Evolutionary conservation across 1,139 yeast genomes (phyloP), one percentile per base, ranked within the genome.

Genomic region (Zygoascus meyerae): DNA sequence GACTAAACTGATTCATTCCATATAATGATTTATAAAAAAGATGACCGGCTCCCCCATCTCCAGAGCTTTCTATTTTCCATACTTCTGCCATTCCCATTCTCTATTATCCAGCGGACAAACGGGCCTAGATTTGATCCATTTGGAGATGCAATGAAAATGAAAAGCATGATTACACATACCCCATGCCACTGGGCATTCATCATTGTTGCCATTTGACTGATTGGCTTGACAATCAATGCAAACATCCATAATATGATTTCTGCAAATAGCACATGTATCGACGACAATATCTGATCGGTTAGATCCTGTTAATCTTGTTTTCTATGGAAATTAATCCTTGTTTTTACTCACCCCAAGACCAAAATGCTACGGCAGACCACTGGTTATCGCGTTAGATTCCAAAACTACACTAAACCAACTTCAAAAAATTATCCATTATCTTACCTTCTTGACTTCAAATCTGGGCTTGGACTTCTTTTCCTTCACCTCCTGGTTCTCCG

Each of bases 301-400:
- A 40, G 35, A 14, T 15, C 28, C 39, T 21, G 18, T 31, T 33
- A 18, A n/a, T n/a, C n/a, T 38, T 16, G 16, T 10, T n/a, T 11
- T 9, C 10, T 21, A 16, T 9, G 31, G 8, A 33, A n/a, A 15
- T 15, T 15, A 3, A 28, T 15, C n/a, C 32, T 17, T 12, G 17
- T 30, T 32, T 18, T 51, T 61, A 73, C 76, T 62, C 73, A 74
- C 81, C 97, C 98, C 98, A 94, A 1, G 97, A 89, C 99, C 99
- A 94, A 63, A 92, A 89, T 14, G 98, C 97, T 46, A 94, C 98
- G 0, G 98, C 97, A 12, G 96, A 89, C 98, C 98, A 92, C 72
- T 66, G 48, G 10, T n/a, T 16, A 9, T 15, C 15, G 31, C 33
- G 46, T 73, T 73, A 59, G 49, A 35, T 9, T 17, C 17, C 6